These are phyloP conservation scores for Podila minutissima DNA, from an alignment of 192 early-diverging fungal species.

Conservation along the genomic window DNA sequence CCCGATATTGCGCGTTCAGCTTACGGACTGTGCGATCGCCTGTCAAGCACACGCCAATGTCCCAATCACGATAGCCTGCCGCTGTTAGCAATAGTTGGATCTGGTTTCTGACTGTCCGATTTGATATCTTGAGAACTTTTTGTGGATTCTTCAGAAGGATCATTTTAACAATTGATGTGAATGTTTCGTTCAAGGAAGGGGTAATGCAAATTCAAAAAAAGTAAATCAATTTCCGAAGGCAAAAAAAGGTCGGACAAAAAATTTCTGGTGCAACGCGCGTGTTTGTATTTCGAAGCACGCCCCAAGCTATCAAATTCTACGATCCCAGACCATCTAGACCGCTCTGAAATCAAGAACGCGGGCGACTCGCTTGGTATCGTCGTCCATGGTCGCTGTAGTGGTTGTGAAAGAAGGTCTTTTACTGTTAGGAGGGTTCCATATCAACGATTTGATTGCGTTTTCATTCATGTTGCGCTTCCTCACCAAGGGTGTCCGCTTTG, in stretches of 20 bases:
- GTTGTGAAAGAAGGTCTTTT: neutral
- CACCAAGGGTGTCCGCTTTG: constrained; percentile 38
- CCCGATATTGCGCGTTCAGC: constrained; percentile 64
- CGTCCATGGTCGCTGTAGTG: neutral
- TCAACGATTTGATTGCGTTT: no score
- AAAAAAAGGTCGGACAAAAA: no score
- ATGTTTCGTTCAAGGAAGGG: no score
- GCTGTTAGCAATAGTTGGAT: constrained; percentile 57
- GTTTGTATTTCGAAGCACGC: no score
- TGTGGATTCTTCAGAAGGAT: constrained; percentile 48
- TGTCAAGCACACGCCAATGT: constrained; percentile 68
- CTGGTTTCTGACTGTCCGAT: constrained; percentile 5
- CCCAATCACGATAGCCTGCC: constrained; percentile 66
- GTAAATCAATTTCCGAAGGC: neutral
- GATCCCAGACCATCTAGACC: neutral
- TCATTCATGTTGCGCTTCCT: constrained; percentile 1
- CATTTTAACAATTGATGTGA: constrained; percentile 7
- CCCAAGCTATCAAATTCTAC: no score
- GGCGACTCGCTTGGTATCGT: neutral
- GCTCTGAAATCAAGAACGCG: constrained; percentile 5
- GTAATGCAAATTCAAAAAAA: neutral
- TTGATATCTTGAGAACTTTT: constrained; percentile 14
- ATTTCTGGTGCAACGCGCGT: neutral
- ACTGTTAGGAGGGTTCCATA: no score
- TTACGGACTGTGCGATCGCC: constrained; percentile 56